phyloP scores from a whole-genome alignment of 495 filamentous ascomycete species.

The Pyrenopolyporus hunteri region DNA sequence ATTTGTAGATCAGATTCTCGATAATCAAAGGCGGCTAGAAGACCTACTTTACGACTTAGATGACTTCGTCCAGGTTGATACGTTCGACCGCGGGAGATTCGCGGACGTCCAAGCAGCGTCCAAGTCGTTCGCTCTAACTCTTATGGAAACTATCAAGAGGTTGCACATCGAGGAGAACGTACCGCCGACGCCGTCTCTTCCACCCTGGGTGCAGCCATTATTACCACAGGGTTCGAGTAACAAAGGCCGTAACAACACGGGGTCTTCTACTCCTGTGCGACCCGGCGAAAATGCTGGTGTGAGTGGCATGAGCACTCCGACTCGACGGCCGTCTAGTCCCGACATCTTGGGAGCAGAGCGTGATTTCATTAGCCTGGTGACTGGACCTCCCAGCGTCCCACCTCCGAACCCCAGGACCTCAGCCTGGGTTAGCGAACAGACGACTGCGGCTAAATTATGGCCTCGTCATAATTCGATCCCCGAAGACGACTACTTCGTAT shows the following conservation, averaged over 20 bases:
- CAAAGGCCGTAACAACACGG: conserved; percentile 7
- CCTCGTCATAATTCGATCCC: conserved; percentile 30
- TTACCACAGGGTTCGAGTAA: conserved; percentile 1
- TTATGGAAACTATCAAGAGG: conserved; percentile 45
- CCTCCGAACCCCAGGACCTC: conserved; percentile 28
- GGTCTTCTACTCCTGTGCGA: conserved; percentile 11
- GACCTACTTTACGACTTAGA: conserved; percentile 51
- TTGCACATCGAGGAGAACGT: conserved; percentile 34
- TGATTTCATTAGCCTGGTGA: conserved; percentile 32
- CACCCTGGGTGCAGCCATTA: conserved; percentile 21
- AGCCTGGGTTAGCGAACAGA: conserved; percentile 38
- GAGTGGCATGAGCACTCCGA: conserved; percentile 7
- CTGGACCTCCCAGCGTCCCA: conserved; percentile 3
- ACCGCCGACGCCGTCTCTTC: conserved; percentile 6
- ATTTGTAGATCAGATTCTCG: conserved; percentile 39
- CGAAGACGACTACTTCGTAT: conserved; percentile 24
- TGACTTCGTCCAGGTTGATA: conserved; percentile 43
- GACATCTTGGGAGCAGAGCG: conserved; percentile 37
- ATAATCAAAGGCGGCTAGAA: conserved; percentile 43
- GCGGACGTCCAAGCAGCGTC: conserved; percentile 44
- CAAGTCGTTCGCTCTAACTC: conserved; percentile 47
- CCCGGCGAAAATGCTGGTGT: conserved; percentile 7
- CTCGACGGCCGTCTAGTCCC: conserved; percentile 32
- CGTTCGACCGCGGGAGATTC: conserved; percentile 43
- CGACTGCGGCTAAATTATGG: conserved; percentile 27